Evolutionary conservation across 176 grass and related monocot genomes (phyloP).

Genomic region (Ensete glaucum): DNA sequence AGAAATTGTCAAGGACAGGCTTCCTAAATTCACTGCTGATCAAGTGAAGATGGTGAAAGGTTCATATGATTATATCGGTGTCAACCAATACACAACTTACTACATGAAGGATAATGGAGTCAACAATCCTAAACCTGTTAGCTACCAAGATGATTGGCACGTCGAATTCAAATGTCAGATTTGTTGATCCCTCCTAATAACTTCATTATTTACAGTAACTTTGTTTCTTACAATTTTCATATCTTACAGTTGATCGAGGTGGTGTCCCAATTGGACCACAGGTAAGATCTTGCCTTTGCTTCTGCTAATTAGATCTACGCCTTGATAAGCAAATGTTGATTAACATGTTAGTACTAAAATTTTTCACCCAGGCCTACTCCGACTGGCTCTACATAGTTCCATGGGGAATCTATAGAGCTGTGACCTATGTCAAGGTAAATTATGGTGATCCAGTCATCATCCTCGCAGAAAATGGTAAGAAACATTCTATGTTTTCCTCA

Average conservation of each 20-base stretch:
- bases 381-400: constrained; percentile 78
- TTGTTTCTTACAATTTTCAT: background rate
- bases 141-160: constrained; percentile 49
- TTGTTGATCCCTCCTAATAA: background rate
- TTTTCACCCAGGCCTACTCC: constrained; percentile 56
- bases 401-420: constrained; percentile 84
- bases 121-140: background rate
- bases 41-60: constrained; percentile 42
- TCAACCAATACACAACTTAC: constrained; percentile 65
- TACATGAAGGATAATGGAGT: constrained; percentile 27
- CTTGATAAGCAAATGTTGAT: too few relatives aligned
- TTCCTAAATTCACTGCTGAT: constrained; percentile 22
- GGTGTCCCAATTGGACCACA: constrained; percentile 48
- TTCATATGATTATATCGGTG: constrained; percentile 46
- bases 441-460: constrained; percentile 56
- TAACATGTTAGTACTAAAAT: too few relatives aligned
- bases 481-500: background rate
- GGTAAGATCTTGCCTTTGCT: constrained; percentile 16
- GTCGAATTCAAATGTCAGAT: constrained; percentile 39
- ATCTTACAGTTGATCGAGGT: constrained; percentile 44
- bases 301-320: too few relatives aligned
- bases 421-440: constrained; percentile 67
- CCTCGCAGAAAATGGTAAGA: constrained; percentile 68
- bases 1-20: too few relatives aligned
- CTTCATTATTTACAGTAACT: background rate